Conservation (phyloP, 345 rosid genomes). For the Dipteronia dyeriana region DNA sequence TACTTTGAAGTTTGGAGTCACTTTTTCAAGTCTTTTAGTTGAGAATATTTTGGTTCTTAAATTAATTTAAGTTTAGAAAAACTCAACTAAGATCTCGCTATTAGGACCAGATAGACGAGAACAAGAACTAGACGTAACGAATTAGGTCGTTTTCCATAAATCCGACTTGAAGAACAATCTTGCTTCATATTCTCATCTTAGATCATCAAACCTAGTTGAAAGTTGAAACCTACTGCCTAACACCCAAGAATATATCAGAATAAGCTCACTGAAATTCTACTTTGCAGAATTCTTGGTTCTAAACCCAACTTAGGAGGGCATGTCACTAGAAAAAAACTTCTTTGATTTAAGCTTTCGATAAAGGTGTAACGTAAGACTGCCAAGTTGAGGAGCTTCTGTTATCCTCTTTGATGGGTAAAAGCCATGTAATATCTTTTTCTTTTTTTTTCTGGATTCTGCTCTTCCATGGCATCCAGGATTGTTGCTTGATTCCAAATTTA, state of each 20-base stretch:
- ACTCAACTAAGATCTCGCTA: not conserved
- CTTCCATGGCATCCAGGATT: conserved; percentile 11
- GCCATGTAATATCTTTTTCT: conserved; percentile 10
- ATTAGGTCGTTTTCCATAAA: not conserved
- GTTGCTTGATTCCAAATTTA: conserved; percentile 22
- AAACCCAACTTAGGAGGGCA: not conserved
- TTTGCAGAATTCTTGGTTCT: not conserved
- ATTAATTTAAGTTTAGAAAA: too few relatives aligned
- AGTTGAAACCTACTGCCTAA: not conserved
- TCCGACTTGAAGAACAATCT: not conserved
- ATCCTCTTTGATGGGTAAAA: conserved; percentile 3
- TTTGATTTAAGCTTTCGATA: not conserved
- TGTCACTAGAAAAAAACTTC: not conserved
- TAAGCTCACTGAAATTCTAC: not conserved
- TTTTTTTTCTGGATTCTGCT: conserved; percentile 23
- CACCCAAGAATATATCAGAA: not conserved
- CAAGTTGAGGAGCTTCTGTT: conserved; percentile 16
- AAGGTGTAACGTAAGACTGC: not conserved
- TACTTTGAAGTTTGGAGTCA: not conserved
- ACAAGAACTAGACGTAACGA: not conserved
- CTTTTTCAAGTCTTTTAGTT: not conserved
- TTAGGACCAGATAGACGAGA: not conserved
- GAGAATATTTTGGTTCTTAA: not conserved
- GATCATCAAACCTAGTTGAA: not conserved
- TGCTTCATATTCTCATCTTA: conserved; percentile 1